phyloP scores from a whole-genome alignment of 2,329 filamentous ascomycete species.

The Aspergillus pseudoglaucus region DNA sequence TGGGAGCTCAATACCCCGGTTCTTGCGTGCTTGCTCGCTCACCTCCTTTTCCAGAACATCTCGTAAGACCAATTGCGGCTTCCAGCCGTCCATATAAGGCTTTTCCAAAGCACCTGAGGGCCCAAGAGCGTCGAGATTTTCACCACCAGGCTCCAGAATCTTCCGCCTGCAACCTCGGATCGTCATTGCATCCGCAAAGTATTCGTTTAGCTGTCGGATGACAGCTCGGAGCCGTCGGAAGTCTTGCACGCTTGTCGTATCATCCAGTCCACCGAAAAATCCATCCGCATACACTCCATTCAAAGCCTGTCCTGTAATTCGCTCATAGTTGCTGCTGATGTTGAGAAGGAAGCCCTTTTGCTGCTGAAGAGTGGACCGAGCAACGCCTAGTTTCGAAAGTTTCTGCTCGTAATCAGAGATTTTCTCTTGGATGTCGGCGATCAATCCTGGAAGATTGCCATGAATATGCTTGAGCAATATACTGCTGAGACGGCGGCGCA shows the following conservation, averaged over 20 bases:
- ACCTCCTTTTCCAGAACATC: no score
- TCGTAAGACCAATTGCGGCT: no score
- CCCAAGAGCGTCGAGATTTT: no score
- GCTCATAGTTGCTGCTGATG: conserved; percentile 35
- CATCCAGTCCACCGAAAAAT: conserved; percentile 25
- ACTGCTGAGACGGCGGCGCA: conserved; percentile 27
- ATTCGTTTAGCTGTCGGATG: conserved; percentile 18
- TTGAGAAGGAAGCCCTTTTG: conserved; percentile 23
- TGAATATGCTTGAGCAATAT: conserved; percentile 29
- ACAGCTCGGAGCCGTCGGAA: conserved; percentile 21
- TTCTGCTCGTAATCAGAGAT: conserved; percentile 26
- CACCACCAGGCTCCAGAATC: not conserved
- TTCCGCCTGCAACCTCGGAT: conserved; percentile 7
- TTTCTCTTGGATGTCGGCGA: conserved; percentile 30
- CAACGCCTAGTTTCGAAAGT: conserved; percentile 20
- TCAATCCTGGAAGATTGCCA: conserved; percentile 29
- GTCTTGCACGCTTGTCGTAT: conserved; percentile 16
- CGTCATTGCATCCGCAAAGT: conserved; percentile 15
- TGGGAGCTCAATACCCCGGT: conserved; percentile 51
- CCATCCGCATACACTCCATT: conserved; percentile 27
- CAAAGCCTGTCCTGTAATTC: conserved; percentile 26
- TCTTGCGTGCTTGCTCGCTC: conserved; percentile 14
- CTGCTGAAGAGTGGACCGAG: conserved; percentile 17
- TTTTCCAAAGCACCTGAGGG: no score
- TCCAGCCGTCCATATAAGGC: no score